Evolutionary conservation across 805 yeast genomes (phyloP).

Genomic region (Yarrowia sp.): DNA sequence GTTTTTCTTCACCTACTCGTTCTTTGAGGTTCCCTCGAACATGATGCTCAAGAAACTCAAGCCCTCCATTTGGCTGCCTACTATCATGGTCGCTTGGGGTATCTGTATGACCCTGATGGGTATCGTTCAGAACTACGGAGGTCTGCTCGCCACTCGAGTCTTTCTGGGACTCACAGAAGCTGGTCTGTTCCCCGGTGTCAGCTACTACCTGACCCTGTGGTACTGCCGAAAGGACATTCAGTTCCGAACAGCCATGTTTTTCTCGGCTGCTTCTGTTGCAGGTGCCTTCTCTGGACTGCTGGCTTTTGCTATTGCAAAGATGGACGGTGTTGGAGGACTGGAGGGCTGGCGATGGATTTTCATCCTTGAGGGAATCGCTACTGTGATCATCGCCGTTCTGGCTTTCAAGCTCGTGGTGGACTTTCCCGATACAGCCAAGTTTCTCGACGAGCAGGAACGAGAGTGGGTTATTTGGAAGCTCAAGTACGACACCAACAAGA

Average conservation of each 20-base stretch:
- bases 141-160: conserved; percentile 51
- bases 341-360: conserved; percentile 61
- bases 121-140: conserved; percentile 48
- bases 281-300: conserved; percentile 63
- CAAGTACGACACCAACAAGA: conserved; percentile 29
- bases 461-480: conserved; percentile 50
- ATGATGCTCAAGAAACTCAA: conserved; percentile 47
- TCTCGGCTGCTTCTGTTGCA: conserved; percentile 44
- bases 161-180: conserved; percentile 55
- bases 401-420: conserved; percentile 53
- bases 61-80: conserved; percentile 51
- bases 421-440: conserved; percentile 63
- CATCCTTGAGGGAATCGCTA: conserved; percentile 58
- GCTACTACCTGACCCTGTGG: conserved; percentile 47
- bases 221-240: conserved; percentile 53
- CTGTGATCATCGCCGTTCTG: conserved; percentile 48
- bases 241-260: conserved; percentile 53
- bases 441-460: conserved; percentile 55
- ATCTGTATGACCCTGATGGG: conserved; percentile 51
- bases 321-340: conserved; percentile 52
- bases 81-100: conserved; percentile 50
- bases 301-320: conserved; percentile 54
- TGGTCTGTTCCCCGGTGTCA: conserved; percentile 56
- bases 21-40: conserved; percentile 46
- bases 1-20: conserved; percentile 49